A percentile compares a stretch with the other conserved stretches of the same genome.
Conservation (phyloP, 768 basidiomycete genomes). For the Lentinula detonsa region DNA sequence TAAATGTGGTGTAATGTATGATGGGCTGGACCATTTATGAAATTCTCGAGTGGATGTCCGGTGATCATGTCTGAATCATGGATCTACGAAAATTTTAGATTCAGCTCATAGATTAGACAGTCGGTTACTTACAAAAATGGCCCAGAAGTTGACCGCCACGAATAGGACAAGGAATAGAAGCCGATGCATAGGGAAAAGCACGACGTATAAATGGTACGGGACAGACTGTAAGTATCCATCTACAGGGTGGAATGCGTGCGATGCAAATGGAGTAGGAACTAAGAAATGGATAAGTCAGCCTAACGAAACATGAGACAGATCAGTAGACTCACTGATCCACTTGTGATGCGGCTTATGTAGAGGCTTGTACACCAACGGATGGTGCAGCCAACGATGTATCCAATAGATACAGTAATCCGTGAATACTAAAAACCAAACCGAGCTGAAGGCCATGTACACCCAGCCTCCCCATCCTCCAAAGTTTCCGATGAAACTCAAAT, state of each 20-base stretch:
- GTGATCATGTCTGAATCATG: conserved; percentile 99
- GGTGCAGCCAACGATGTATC: conserved; percentile 89
- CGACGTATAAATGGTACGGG: conserved; percentile 91
- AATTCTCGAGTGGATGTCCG: conserved; percentile 76
- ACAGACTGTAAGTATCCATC: conserved; percentile 94
- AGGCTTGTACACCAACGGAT: conserved; percentile 80
- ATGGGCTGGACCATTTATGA: conserved; percentile 98
- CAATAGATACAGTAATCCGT: conserved; percentile 96
- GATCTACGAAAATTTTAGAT: conserved; percentile 47
- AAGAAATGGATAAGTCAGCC: conserved; percentile 7
- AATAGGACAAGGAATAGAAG: conserved; percentile 80
- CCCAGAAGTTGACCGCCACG: conserved; percentile 91
- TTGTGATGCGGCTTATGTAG: conserved; percentile 98
- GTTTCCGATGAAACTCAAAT: not conserved
- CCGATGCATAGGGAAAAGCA: conserved; percentile 88
- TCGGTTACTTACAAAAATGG: conserved; percentile 62
- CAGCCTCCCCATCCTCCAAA: conserved; percentile 37
- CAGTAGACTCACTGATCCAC: conserved; percentile 77
- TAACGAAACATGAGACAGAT: not conserved
- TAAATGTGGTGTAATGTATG: conserved; percentile 96
- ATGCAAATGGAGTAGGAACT: conserved; percentile 98
- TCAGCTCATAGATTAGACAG: not conserved
- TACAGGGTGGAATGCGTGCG: conserved; percentile 94
- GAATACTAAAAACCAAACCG: conserved; percentile 74
- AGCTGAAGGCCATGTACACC: conserved; percentile 60